phyloP scores from a whole-genome alignment of 768 basidiomycete species.

The Boletus eberwhitei region DNA sequence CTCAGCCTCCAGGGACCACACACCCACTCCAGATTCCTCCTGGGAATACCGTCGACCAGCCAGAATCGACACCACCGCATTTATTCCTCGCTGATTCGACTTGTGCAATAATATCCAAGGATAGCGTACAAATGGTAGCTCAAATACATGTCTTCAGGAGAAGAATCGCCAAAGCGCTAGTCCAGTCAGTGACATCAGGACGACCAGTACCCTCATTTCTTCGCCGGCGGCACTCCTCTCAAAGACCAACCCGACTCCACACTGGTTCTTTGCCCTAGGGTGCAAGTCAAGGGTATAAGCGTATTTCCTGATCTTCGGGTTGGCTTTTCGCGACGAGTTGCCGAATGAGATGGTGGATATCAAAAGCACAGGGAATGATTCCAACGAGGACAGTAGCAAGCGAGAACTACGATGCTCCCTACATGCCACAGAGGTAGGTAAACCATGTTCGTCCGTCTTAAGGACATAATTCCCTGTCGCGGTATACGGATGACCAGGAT shows the following conservation, averaged over 20 bases:
- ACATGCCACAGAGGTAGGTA: constrained; percentile 53
- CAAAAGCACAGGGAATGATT: constrained; percentile 21
- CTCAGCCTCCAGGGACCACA: no score
- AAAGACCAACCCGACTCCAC: constrained; percentile 43
- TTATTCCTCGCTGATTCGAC: not conserved
- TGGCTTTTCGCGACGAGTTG: constrained; percentile 29
- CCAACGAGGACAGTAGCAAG: constrained; percentile 29
- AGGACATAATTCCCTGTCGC: constrained; percentile 56
- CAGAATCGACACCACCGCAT: no score
- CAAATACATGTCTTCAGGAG: constrained; percentile 7
- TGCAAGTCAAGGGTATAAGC: constrained; percentile 26
- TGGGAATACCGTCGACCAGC: no score
- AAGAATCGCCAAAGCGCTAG: constrained; percentile 33
- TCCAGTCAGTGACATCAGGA: constrained; percentile 27
- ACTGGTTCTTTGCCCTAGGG: constrained; percentile 38
- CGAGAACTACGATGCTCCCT: constrained; percentile 41
- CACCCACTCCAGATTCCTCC: no score
- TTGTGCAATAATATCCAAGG: not conserved
- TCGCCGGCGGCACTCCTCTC: constrained; percentile 66
- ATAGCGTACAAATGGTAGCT: not conserved
- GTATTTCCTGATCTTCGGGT: constrained; percentile 26
- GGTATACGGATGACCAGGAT: constrained; percentile 25
- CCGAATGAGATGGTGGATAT: constrained; percentile 9
- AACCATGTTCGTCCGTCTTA: constrained; percentile 58
- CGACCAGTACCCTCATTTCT: constrained; percentile 43